Base-by-base conservation (phyloP, 108 stramenopile species). In the Thalassiosira profunda region DNA sequence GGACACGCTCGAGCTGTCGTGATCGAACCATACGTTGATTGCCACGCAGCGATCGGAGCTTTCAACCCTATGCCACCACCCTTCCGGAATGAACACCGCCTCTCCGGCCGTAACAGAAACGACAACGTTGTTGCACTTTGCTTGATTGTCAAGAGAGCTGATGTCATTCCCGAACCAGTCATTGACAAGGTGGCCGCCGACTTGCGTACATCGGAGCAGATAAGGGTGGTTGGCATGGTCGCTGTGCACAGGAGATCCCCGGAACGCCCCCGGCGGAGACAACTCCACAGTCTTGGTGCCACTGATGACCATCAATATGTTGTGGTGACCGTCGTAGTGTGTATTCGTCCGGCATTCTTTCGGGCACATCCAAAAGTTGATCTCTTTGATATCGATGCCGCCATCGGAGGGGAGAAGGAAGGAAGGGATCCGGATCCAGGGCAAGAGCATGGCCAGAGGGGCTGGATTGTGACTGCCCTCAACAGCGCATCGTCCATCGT, bases 11-110 rank as follows among this genome's bases (percentile, higher is more conserved):
- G n/a, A n/a, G n/a, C n/a, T n/a, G 2, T 43, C 35, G 47, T 80
- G 56, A 34, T 73, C 72, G 63, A 74, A 79, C 72, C 72, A 74
- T 26, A 79, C 33, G 67, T 79, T 79, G 25, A 74, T 56, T 47
- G 72, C 78, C 12, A 67, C 61, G 51, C 72, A 73, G 17, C 51
- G 58, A 28, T 18, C 40, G 17, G 30, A 31, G 17, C 72, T 74
- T 31, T 74, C 71, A 6, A 79, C 78, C 15, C 78, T 65, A 72
- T 79, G 78, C 78, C 78, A 79, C 78, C 78, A 79, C 31, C 78
- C 78, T 12, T 15, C 18, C 20, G 78, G 78, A 43, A 79, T 79
- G 44, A 55, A 79, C 18, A 79, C 55, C 0, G 58, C 78, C 24
- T 79, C 66, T 8, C 72, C 72, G 31, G 65, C 72, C 40, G 45